A percentile compares a stretch with the other conserved stretches of the same genome.
phyloP scores from a whole-genome alignment of 2,329 filamentous ascomycete genomes.

The Paecilomyces niveus region DNA sequence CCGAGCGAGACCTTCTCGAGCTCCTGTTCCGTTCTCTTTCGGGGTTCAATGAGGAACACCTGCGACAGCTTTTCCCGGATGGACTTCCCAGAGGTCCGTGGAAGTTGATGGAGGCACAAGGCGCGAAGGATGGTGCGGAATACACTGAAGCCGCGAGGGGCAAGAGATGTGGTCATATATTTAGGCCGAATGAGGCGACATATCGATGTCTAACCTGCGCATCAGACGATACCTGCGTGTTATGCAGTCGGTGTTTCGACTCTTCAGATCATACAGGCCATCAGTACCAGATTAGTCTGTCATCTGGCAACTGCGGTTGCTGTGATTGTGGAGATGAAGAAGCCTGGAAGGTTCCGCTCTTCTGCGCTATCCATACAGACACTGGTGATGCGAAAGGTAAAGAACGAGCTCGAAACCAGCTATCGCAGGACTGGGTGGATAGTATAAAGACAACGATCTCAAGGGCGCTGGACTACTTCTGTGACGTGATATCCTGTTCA shows the following conservation, averaged over 20 bases:
- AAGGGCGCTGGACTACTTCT: constrained; percentile 84
- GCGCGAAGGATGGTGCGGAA: constrained; percentile 86
- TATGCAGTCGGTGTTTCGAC: constrained; percentile 92
- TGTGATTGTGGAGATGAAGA: constrained; percentile 96
- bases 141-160: constrained; percentile 88
- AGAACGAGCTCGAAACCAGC: constrained; percentile 53
- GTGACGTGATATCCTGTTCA: constrained; percentile 95
- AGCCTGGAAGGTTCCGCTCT: constrained; percentile 78
- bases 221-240: constrained; percentile 87
- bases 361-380: constrained; percentile 84
- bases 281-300: constrained; percentile 81
- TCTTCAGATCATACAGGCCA: constrained; percentile 91
- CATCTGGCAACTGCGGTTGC: constrained; percentile 86
- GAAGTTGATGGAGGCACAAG: constrained; percentile 81
- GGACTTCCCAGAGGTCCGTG: constrained; percentile 59
- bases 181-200: constrained; percentile 86
- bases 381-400: constrained; percentile 42
- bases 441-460: constrained; percentile 81
- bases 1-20: constrained; percentile 64
- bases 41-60: constrained; percentile 63
- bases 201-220: constrained; percentile 94
- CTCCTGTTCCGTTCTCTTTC: constrained; percentile 84
- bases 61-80: constrained; percentile 74
- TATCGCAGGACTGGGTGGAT: constrained; percentile 69
- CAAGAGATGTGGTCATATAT: constrained; percentile 94